Evolutionary conservation across 441 rosid genomes (phyloP).

Genomic region (Gossypium gossypioides): DNA sequence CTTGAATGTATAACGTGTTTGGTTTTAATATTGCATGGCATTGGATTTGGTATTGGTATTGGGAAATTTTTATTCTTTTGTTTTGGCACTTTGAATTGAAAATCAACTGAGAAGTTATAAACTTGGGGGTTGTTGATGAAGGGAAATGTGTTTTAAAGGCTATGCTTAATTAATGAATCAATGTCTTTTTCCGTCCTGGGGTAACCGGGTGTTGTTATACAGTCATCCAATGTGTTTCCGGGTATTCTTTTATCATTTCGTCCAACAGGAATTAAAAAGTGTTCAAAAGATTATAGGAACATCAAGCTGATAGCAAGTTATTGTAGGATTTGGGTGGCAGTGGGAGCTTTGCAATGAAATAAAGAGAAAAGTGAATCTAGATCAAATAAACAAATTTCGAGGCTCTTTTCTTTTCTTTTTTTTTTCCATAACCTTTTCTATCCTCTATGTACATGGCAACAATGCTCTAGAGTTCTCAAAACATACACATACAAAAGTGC

Average conservation of each 20-base stretch:
- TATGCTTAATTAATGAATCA: neutral
- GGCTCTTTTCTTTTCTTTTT: neutral
- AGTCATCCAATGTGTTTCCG: neutral
- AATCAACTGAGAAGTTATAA: neutral
- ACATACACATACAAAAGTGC: neutral
- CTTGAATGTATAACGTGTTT: neutral
- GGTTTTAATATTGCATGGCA: neutral
- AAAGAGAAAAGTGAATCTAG: neutral
- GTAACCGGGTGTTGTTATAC: neutral
- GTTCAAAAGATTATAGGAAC: neutral
- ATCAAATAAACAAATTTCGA: neutral
- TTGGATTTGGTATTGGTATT: neutral
- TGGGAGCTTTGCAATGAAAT: neutral
- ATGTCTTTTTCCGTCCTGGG: neutral
- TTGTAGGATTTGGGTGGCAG: neutral
- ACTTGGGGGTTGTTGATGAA: neutral
- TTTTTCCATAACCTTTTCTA: neutral
- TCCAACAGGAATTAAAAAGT: neutral
- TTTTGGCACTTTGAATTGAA: neutral
- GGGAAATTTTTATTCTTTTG: neutral
- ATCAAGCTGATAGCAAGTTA: conserved; percentile 5
- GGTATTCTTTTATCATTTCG: no score
- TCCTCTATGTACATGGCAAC: neutral
- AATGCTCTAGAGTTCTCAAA: neutral
- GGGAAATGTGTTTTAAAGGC: neutral